Base-by-base conservation (phyloP, 169 alveolate species). In the Perkinsus marinus region DNA sequence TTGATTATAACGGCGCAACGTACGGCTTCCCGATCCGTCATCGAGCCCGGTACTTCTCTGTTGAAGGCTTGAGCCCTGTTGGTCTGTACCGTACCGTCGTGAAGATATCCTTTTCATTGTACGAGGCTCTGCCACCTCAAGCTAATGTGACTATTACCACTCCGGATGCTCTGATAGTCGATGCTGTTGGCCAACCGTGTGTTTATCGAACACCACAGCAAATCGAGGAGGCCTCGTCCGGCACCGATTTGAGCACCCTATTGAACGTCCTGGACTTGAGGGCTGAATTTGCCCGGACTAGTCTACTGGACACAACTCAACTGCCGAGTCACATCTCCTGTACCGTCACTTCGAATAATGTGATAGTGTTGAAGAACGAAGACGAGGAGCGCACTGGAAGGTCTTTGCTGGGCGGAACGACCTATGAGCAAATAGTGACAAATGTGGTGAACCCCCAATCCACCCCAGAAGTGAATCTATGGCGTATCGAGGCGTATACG, bases 401-500 rank as follows among this genome's bases (percentile, higher is more conserved):
- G 46, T 19, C 91, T 0, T 34, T 89, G 91, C 16, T 89, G 91
- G 91, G 68, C 37, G 91, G 91, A 13, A 47, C 91, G 68, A 41
- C 46, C 7, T 89, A 89, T 17, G 91, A 89, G 91, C 46, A 39
- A 7, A 39, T 89, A 13, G 0, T 89, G 39, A 41, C 39, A 7
- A 41, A 89, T 10, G 68, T 89, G 22, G 17, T 39, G 68, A 89
- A 89, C 91, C 91, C 91, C 17, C 91, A 39, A 26, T 41, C 68
- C 36, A 89, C 91, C 10, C 91, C 91, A 16, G 39, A 39, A 17
- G 5, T 41, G 30, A 89, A 89, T 37, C 68, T 89, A 36, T 89
- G 91, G 91, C 91, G 91, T 2, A 89, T 89, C 68, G 91, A 39
- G 6, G 91, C 91, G 68, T 19, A 89, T 39, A 89, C 91, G 41